Percentiles rank a stretch among this genome's conserved stretches.
Evolutionary conservation across 345 rosid genomes (phyloP).

Genomic region (Gossypium turneri): DNA sequence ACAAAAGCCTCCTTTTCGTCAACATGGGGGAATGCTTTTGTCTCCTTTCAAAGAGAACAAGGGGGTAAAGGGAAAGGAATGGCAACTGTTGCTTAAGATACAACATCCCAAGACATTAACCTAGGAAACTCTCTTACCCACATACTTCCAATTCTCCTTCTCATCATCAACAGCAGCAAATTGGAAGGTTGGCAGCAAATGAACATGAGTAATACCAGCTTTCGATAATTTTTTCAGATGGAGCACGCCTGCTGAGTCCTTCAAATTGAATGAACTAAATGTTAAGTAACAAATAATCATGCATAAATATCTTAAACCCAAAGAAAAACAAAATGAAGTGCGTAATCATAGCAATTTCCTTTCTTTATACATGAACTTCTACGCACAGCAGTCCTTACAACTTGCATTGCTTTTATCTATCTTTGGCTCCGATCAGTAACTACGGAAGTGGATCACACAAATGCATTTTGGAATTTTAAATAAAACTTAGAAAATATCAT

Average conservation of each 20-base stretch:
- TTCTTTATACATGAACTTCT: background rate
- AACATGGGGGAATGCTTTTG: background rate
- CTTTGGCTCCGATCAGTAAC: background rate
- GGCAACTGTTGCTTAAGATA: background rate
- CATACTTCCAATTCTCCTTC: constrained; percentile 77
- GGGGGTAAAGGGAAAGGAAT: background rate
- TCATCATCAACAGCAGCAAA: constrained; percentile 82
- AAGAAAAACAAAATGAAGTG: background rate
- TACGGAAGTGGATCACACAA: constrained; percentile 2
- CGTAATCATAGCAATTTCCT: background rate
- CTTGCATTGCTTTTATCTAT: background rate
- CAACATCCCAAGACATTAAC: constrained; percentile 4
- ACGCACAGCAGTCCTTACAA: background rate
- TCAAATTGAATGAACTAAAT: constrained; percentile 22
- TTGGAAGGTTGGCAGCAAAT: constrained; percentile 83
- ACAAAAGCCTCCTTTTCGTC: background rate
- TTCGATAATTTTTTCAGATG: constrained; percentile 75
- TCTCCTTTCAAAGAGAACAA: background rate
- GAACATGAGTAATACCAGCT: constrained; percentile 91
- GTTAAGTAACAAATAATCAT: constrained; percentile 9
- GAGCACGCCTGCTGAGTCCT: constrained; percentile 76
- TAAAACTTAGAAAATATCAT: background rate
- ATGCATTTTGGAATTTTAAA: background rate
- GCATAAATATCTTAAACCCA: background rate
- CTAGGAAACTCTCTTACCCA: constrained; percentile 43